A percentile compares a stretch with the other conserved stretches of the same genome.
Conservation (phyloP, 768 basidiomycete species). For the Boletus eberwhitei region DNA sequence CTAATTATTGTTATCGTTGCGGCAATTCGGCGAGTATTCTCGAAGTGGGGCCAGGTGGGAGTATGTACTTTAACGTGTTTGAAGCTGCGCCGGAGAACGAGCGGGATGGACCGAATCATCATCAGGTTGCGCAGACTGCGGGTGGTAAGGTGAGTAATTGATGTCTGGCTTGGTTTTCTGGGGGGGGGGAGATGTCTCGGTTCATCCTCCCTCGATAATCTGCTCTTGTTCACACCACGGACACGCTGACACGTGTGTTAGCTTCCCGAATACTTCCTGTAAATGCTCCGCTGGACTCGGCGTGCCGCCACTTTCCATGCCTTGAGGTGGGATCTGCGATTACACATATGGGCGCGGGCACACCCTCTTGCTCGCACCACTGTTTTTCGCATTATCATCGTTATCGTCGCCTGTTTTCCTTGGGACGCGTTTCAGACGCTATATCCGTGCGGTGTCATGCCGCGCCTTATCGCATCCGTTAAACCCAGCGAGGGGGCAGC, state of each 20-base stretch:
- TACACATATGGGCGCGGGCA: background rate
- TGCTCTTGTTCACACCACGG: background rate
- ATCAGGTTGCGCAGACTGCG: conserved; percentile 70
- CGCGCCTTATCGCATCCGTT: background rate
- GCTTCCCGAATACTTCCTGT: conserved; percentile 81
- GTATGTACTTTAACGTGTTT: conserved; percentile 95
- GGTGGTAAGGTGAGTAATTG: conserved; percentile 59
- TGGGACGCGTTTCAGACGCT: conserved; percentile 6
- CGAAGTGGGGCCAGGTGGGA: conserved; percentile 87
- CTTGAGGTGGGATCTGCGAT: conserved; percentile 10
- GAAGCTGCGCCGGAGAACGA: conserved; percentile 99
- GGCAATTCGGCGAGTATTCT: conserved; percentile 96
- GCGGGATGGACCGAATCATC: conserved; percentile 80
- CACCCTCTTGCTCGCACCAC: background rate
- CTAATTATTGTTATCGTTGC: conserved; percentile 98
- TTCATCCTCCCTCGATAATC: background rate
- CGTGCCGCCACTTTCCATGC: background rate
- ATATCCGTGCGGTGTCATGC: background rate
- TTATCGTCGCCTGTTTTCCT: background rate
- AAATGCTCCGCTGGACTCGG: conserved; percentile 6
- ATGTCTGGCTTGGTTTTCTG: background rate
- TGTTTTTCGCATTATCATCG: background rate
- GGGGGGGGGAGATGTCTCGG: background rate
- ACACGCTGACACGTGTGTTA: conserved; percentile 26
- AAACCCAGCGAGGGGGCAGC: background rate